Conservation (phyloP, 495 filamentous ascomycete genomes). For the Aspergillus kassunensis region DNA sequence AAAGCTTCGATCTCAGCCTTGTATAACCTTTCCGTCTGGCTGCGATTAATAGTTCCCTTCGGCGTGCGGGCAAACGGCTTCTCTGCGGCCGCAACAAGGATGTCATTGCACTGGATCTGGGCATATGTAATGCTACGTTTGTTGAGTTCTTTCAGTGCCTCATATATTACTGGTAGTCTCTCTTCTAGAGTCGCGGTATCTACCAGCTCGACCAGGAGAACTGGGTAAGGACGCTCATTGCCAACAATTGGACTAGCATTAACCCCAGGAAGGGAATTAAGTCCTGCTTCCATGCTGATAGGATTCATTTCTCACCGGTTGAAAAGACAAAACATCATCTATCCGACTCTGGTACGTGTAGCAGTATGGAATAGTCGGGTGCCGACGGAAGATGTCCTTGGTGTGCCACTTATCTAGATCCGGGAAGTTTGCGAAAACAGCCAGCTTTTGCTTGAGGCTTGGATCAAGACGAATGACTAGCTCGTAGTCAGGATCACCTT, state of each 20-base stretch:
- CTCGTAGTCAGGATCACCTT: conserved; percentile 4
- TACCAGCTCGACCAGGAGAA: conserved; percentile 50
- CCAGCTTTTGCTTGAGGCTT: conserved; percentile 2
- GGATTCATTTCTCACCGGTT: conserved; percentile 61
- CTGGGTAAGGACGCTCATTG: conserved; percentile 35
- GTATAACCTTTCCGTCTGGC: too few species aligned
- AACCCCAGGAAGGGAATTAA: conserved; percentile 42
- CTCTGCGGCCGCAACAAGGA: too few species aligned
- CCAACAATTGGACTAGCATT: conserved; percentile 51
- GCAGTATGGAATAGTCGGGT: conserved; percentile 40
- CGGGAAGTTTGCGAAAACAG: conserved; percentile 47
- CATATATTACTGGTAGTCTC: too few species aligned
- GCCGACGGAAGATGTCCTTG: conserved; percentile 51
- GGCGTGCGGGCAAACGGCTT: too few species aligned
- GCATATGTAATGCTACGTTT: too few species aligned
- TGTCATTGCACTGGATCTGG: too few species aligned
- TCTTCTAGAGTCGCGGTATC: too few species aligned
- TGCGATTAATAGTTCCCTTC: too few species aligned
- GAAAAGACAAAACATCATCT: conserved; percentile 59
- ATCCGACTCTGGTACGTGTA: conserved; percentile 50
- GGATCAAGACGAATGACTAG: conserved; percentile 11
- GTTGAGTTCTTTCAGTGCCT: too few species aligned
- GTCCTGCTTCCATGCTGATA: conserved; percentile 42
- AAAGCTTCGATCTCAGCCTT: too few species aligned
- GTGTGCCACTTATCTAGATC: conserved; percentile 47